Percentiles rank a stretch among this genome's conserved stretches.
Evolutionary conservation across 352 stramenopile species (phyloP).

Genomic region (Phytophthora pistaciae): DNA sequence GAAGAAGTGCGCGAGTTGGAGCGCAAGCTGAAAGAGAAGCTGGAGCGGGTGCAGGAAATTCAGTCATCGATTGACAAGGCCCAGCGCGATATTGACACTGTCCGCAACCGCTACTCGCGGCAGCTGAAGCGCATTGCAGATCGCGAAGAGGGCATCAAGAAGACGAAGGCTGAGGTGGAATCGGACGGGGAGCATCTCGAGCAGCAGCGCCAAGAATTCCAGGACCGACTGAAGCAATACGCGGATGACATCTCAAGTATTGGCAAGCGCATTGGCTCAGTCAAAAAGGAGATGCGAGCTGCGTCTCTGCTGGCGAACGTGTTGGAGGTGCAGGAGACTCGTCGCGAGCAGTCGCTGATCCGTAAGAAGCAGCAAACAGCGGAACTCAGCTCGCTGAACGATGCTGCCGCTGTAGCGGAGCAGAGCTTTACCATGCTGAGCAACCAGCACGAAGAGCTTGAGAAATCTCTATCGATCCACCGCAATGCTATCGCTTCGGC

Average conservation of each 20-base stretch:
- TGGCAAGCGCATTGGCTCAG: slow-evolving; percentile 62
- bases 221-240: slow-evolving; percentile 63
- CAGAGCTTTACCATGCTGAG: slow-evolving; percentile 79
- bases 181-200: slow-evolving; percentile 68
- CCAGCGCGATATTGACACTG: slow-evolving; percentile 79
- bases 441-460: slow-evolving; percentile 80
- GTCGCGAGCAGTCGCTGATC: slow-evolving; percentile 67
- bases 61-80: slow-evolving; percentile 76
- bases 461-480: slow-evolving; percentile 78
- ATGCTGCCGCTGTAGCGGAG: slow-evolving; percentile 75
- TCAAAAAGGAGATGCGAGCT: slow-evolving; percentile 79
- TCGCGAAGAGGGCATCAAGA: slow-evolving; percentile 75
- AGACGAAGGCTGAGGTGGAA: slow-evolving; percentile 82
- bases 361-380: slow-evolving; percentile 82
- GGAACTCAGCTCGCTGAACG: slow-evolving; percentile 73
- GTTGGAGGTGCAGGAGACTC: slow-evolving; percentile 78
- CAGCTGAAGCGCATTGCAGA: slow-evolving; percentile 85
- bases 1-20: slow-evolving; percentile 82
- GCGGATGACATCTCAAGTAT: slow-evolving; percentile 57
- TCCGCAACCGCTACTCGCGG: slow-evolving; percentile 77
- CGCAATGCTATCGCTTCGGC: slow-evolving; percentile 86
- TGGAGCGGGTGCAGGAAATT: slow-evolving; percentile 64
- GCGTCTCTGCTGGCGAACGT: slow-evolving; percentile 70
- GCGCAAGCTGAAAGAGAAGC: slow-evolving; percentile 68
- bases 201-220: slow-evolving; percentile 65